These are phyloP conservation scores for Alternaria sp. DNA, from an alignment of 2,329 filamentous ascomycete species.

Conservation along the genomic window DNA sequence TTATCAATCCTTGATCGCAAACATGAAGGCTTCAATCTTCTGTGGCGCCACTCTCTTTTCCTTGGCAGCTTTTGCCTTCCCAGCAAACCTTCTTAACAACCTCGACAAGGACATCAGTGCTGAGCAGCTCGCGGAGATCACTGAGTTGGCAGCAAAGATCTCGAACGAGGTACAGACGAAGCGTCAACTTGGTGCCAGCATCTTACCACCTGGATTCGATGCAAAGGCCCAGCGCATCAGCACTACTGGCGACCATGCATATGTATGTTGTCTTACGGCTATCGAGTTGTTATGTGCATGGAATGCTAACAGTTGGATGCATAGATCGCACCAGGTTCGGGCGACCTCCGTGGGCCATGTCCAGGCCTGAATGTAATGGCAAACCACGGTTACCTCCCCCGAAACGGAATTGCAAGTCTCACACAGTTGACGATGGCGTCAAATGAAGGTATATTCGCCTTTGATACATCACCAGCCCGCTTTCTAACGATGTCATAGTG, in stretches of 20 bases:
- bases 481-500: not conserved
- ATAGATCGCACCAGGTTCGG: conserved; percentile 1
- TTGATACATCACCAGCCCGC: not conserved
- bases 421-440: conserved; percentile 7
- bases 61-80: not conserved
- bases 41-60: not conserved
- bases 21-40: not conserved
- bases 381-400: conserved; percentile 46
- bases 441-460: not conserved
- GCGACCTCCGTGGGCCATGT: conserved; percentile 39
- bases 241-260: not conserved
- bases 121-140: not conserved
- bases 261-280: not conserved
- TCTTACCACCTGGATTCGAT: not conserved
- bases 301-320: not conserved
- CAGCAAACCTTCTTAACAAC: not conserved
- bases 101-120: not conserved
- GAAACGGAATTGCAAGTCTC: conserved; percentile 34
- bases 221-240: not conserved
- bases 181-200: not conserved
- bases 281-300: not conserved
- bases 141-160: not conserved
- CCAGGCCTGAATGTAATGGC: conserved; percentile 44
- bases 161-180: not conserved
- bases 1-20: not conserved